Conservation (phyloP, 208 protist genomes). For the Naegleria fowleri region DNA sequence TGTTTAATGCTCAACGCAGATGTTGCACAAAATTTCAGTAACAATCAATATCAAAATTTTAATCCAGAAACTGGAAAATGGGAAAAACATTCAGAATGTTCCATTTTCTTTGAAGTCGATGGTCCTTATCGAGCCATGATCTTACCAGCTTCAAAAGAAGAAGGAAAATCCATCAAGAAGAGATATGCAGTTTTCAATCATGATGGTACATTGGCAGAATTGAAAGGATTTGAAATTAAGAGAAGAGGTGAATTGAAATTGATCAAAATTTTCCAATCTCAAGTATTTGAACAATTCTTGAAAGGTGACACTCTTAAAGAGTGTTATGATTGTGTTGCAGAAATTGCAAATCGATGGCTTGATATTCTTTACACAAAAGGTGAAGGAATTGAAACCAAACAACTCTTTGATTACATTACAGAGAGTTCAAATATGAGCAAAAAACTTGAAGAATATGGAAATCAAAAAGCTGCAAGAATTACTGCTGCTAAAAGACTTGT, state of each 20-base stretch:
- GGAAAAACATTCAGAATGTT: slow-evolving; percentile 77
- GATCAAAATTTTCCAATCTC: slow-evolving; percentile 97
- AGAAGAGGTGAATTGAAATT: slow-evolving; percentile 98
- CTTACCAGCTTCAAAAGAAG: slow-evolving; percentile 95
- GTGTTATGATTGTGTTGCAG: slow-evolving; percentile 88
- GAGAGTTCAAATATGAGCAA: slow-evolving; percentile 94
- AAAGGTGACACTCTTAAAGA: slow-evolving; percentile 85
- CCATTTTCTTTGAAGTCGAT: slow-evolving; percentile 99
- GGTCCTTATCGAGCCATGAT: slow-evolving; percentile 99
- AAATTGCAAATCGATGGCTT: slow-evolving; percentile 90
- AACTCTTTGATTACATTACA: slow-evolving; percentile 93
- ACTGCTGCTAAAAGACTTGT: slow-evolving; percentile 92
- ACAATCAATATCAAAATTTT: slow-evolving; percentile 95
- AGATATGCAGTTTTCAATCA: slow-evolving; percentile 99
- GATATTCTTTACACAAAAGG: slow-evolving; percentile 79
- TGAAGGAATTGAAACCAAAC: slow-evolving; percentile 67
- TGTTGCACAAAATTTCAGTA: slow-evolving; percentile 93
- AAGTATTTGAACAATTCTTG: slow-evolving; percentile 92
- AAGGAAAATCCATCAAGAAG: slow-evolving; percentile 97
- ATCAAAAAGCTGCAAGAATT: slow-evolving; percentile 96
- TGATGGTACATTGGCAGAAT: slow-evolving; percentile 92
- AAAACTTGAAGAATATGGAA: slow-evolving; percentile 89
- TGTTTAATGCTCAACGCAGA: slow-evolving; percentile 98
- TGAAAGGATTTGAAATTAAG: slow-evolving; percentile 99
- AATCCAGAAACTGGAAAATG: slow-evolving; percentile 22